Evolutionary conservation across 352 stramenopile species (phyloP), one percentile per base, ranked within the genome.

Genomic region (Pythium rishiriense): DNA sequence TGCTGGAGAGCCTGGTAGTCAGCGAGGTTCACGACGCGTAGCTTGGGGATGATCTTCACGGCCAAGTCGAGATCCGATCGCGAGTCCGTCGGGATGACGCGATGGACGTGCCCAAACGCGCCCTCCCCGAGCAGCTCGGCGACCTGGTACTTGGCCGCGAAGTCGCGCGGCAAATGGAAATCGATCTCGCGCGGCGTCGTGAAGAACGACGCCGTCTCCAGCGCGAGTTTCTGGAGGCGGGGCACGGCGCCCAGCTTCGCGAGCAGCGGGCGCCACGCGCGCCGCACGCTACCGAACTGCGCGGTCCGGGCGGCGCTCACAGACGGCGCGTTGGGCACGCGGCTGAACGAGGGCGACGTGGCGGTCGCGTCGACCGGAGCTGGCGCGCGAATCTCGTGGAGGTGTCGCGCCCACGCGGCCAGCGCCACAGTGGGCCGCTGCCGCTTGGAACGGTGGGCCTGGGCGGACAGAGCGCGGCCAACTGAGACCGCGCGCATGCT

Each of bases 11-110:
- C 79, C 1, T 71, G 58, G 55, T 88, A 93, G 74, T 91, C 81
- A 17, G 73, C 66, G 19, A 76, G 72, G 50, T 74, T 83, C 46
- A 84, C 65, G n/a, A 93, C 68, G 24, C 79, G 78, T 28, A 68
- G 63, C 71, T 93, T 93, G 11, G 80, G 74, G 37, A 93, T 80
- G n/a, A 91, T 73, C 62, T 93, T 93, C 33, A 91, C 84, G 0
- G 81, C 83, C 28, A 93, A 56, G 55, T 91, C 84, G 17, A 93
- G 46, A 28, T 69, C 58, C 22, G 46, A 47, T 19, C 28, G 31
- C 2, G 35, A 25, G 35, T 76, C 62, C 26, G 11, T 73, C 29
- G 52, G 48, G 15, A 86, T 35, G 8, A 82, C 84, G 56, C 73
- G 76, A 60, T 87, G 84, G 4, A 93, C 84, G 37, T 66, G 68